Evolutionary conservation across 768 basidiomycete species (phyloP).

Genomic region (Suillus brevipes): DNA sequence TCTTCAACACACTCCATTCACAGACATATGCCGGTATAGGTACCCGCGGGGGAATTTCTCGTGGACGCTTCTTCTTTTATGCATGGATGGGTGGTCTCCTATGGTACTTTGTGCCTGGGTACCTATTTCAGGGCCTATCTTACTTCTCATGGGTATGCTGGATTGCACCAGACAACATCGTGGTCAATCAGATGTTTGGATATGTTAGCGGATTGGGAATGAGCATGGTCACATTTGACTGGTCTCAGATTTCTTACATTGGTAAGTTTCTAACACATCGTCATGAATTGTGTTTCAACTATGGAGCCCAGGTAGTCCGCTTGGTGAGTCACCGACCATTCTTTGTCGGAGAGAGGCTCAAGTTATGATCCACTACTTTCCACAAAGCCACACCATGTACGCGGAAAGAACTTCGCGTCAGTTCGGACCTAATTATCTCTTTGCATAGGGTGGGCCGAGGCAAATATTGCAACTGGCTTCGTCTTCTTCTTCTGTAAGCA

Average conservation of each 20-base stretch:
- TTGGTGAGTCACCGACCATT: conserved; percentile 44
- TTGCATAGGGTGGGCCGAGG: conserved; percentile 70
- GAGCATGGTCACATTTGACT: conserved; percentile 80
- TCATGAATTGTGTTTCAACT: background rate
- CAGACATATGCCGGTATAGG: conserved; percentile 47
- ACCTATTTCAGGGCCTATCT: conserved; percentile 64
- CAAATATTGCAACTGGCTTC: conserved; percentile 64
- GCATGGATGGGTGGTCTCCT: conserved; percentile 34
- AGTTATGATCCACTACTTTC: background rate
- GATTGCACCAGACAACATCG: conserved; percentile 71
- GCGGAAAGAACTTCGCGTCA: background rate
- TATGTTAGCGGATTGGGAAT: conserved; percentile 56
- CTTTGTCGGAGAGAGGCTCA: background rate
- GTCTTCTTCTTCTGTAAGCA: conserved; percentile 64
- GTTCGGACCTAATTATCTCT: background rate
- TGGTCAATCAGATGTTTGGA: conserved; percentile 77
- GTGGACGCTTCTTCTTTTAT: conserved; percentile 52
- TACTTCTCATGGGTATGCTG: conserved; percentile 63
- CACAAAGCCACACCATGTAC: conserved; percentile 6
- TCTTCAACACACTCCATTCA: conserved; percentile 76
- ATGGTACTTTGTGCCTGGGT: conserved; percentile 71
- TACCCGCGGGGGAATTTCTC: conserved; percentile 46
- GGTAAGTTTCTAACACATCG: conserved; percentile 8
- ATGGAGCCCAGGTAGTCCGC: conserved; percentile 40
- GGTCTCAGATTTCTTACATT: conserved; percentile 60